Percentiles rank a stretch among this genome's conserved stretches.
phyloP scores from a whole-genome alignment of 768 basidiomycete genomes.

The Mycena sanguinolenta region DNA sequence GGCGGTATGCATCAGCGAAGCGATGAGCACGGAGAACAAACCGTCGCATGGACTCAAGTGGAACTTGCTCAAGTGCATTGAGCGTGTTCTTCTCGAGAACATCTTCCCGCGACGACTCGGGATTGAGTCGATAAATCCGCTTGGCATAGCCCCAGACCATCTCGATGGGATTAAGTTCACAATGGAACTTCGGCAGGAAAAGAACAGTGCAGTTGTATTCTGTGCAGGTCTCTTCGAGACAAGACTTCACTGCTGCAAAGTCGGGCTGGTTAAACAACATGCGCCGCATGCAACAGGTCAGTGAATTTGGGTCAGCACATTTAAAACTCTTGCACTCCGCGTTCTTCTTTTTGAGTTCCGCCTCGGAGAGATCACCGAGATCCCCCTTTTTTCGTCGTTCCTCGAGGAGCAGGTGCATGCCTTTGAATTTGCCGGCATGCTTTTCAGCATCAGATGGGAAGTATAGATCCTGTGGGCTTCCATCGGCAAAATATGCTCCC shows the following conservation, averaged over 20 bases:
- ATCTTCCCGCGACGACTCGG: conserved; percentile 34
- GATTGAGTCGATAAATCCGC: no score
- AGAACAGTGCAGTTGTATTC: conserved; percentile 34
- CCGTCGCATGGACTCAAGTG: conserved; percentile 18
- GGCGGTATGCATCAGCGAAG: conserved; percentile 20
- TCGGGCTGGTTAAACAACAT: conserved; percentile 43
- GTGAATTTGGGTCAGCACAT: conserved; percentile 38
- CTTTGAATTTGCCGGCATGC: conserved; percentile 42
- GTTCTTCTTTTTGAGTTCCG: conserved; percentile 12
- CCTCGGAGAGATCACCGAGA: conserved; percentile 20
- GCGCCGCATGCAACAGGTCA: conserved; percentile 44
- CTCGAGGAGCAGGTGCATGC: conserved; percentile 37
- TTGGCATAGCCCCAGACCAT: no score
- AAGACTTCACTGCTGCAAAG: conserved; percentile 40
- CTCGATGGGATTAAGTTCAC: conserved; percentile 21
- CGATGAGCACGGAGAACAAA: conserved; percentile 18
- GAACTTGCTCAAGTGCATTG: conserved; percentile 13
- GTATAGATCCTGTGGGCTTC: conserved; percentile 11
- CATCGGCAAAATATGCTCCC: conserved; percentile 25
- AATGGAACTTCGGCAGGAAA: conserved; percentile 35
- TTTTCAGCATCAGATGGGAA: conserved; percentile 13
- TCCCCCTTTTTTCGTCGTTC: no score
- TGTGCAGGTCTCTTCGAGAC: conserved; percentile 37
- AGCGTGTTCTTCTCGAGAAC: conserved; percentile 42
- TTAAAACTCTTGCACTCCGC: conserved; percentile 37